Conservation (phyloP, 495 filamentous ascomycete genomes). For the Xylaria bambusicola region DNA sequence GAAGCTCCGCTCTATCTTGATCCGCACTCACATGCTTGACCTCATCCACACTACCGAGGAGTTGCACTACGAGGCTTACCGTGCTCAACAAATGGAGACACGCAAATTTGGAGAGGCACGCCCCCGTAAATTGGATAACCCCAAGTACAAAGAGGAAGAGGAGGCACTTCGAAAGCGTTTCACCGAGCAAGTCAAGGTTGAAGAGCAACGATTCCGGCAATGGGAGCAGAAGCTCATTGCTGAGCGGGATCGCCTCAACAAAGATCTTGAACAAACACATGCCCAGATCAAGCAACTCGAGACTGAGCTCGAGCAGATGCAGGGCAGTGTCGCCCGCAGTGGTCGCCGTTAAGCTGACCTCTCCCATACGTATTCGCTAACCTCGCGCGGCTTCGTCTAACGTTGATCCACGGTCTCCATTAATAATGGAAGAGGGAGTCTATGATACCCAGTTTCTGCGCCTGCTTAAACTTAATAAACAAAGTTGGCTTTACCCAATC, state of each 20-base stretch:
- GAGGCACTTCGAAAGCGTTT: constrained; percentile 97
- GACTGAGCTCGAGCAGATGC: constrained; percentile 87
- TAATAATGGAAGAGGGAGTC: constrained; percentile 32
- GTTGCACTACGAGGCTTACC: constrained; percentile 98
- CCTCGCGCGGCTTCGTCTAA: constrained; percentile 25
- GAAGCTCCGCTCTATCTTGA: constrained; percentile 97
- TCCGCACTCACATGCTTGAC: constrained; percentile 99
- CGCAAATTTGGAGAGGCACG: constrained; percentile 98
- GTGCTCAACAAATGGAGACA: constrained; percentile 99
- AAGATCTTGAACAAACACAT: constrained; percentile 96
- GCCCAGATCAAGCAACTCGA: constrained; percentile 97
- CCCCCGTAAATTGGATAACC: constrained; percentile 97
- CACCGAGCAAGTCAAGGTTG: constrained; percentile 99
- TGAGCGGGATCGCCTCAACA: constrained; percentile 97
- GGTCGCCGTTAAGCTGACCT: constrained; percentile 79
- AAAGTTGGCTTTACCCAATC: constrained; percentile 13
- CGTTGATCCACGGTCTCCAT: constrained; percentile 25
- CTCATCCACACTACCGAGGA: constrained; percentile 99
- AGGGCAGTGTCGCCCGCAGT: constrained; percentile 88
- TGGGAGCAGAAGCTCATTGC: constrained; percentile 99
- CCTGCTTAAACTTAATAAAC: constrained; percentile 17
- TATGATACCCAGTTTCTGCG: constrained; percentile 18
- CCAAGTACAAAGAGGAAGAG: constrained; percentile 99
- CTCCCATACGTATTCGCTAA: constrained; percentile 24
- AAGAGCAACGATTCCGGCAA: constrained; percentile 96